phyloP scores from a whole-genome alignment of 163 green algal species.

The Chlorella variabilis region DNA sequence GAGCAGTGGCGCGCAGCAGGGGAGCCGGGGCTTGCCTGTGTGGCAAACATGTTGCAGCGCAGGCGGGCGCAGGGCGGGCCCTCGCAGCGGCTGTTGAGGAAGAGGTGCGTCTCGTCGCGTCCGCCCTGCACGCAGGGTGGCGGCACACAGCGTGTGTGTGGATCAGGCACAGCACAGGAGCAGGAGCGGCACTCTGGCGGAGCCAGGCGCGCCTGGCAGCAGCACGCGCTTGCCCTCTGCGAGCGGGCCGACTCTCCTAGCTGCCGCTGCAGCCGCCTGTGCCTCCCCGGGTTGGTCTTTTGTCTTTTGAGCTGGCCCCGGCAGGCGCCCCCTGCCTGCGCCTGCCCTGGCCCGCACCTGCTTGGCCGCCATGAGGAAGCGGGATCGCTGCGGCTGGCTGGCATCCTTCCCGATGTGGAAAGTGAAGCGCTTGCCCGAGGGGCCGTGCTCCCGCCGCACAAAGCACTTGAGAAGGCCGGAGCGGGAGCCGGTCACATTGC shows the following conservation, averaged over 20 bases:
- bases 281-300: too few species aligned
- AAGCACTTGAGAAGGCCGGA: conserved; percentile 53
- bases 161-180: background rate
- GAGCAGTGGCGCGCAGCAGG: too few species aligned
- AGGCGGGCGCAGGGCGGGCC: conserved; percentile 38
- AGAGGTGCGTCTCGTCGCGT: conserved; percentile 29
- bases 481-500: conserved; percentile 17
- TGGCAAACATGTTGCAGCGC: conserved; percentile 39
- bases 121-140: background rate
- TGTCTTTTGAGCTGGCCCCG: too few species aligned
- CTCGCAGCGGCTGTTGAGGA: conserved; percentile 29
- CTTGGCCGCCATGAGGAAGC: conserved; percentile 45
- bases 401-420: conserved; percentile 43
- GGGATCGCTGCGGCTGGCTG: conserved; percentile 21
- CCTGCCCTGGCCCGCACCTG: too few species aligned
- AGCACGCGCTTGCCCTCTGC: too few species aligned
- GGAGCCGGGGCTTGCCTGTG: conserved; percentile 8
- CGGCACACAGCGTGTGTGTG: background rate
- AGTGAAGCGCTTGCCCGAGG: conserved; percentile 34
- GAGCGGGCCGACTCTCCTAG: too few species aligned
- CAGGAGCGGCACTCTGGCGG: too few species aligned
- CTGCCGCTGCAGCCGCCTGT: too few species aligned
- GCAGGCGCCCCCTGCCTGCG: too few species aligned
- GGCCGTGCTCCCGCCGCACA: conserved; percentile 37
- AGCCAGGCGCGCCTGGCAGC: too few species aligned